A percentile compares a stretch with the other conserved stretches of the same genome.
Evolutionary conservation across 2,329 filamentous ascomycete species (phyloP).

Genomic region (Neopestalotiopsis rosae): DNA sequence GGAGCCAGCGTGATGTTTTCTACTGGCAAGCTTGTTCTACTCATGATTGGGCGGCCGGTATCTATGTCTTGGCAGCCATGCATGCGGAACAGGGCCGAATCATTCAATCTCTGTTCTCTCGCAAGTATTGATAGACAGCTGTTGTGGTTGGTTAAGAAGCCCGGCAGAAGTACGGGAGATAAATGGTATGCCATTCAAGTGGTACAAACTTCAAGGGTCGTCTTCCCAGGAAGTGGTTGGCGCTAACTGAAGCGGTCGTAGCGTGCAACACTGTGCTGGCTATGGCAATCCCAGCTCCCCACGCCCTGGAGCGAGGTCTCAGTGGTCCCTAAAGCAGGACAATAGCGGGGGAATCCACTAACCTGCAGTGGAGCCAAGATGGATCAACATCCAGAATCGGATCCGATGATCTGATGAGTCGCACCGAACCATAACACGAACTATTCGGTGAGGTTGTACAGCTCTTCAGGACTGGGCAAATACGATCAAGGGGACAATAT

Average conservation of each 20-base stretch:
- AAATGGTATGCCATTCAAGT: background rate
- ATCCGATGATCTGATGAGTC: background rate
- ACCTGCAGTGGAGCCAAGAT: background rate
- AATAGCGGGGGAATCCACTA: background rate
- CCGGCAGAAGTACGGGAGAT: background rate
- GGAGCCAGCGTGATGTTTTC: too few relatives aligned
- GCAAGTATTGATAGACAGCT: too few relatives aligned
- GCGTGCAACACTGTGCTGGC: background rate
- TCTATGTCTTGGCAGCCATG: too few relatives aligned
- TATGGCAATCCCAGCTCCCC: background rate
- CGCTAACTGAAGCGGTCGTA: background rate
- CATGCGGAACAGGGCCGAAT: too few relatives aligned
- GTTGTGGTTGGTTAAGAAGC: background rate
- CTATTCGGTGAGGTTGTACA: too few relatives aligned
- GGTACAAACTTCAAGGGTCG: background rate
- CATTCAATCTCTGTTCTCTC: too few relatives aligned
- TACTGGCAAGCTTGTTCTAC: too few relatives aligned
- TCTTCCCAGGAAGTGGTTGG: background rate
- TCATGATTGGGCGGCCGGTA: too few relatives aligned
- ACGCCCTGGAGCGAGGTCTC: background rate
- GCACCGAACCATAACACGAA: background rate
- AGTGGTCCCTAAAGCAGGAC: background rate
- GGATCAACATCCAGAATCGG: background rate
- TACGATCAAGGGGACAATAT: too few relatives aligned
- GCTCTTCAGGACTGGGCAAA: too few relatives aligned